Percentiles rank a stretch among this genome's conserved stretches.
Evolutionary conservation across 768 basidiomycete genomes (phyloP).

Genomic region (Mrakia hoshinonis): DNA sequence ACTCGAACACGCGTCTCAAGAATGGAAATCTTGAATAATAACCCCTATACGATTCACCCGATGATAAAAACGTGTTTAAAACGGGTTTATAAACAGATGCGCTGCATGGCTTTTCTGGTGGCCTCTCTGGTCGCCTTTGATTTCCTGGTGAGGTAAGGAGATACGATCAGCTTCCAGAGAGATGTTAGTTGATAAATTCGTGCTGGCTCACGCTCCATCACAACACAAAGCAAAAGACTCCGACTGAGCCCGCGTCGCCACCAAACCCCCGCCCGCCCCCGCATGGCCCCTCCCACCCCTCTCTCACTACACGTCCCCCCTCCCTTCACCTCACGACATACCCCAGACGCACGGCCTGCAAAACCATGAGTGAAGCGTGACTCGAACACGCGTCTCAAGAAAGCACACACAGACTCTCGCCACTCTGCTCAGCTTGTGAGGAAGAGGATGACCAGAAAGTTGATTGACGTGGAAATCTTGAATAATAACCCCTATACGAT

Average conservation of each 20-base stretch:
- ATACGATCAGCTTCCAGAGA: too few relatives aligned
- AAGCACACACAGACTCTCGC: neutral
- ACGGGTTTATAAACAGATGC: too few relatives aligned
- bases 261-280: too few relatives aligned
- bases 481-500: conserved; percentile 9
- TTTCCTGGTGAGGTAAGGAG: neutral
- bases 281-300: too few relatives aligned
- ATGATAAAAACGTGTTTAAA: neutral
- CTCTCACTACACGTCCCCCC: too few relatives aligned
- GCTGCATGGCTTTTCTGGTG: too few relatives aligned
- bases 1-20: conserved; percentile 16
- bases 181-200: too few relatives aligned
- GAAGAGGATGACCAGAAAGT: neutral
- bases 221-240: too few relatives aligned
- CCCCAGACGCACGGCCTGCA: neutral
- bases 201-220: too few relatives aligned
- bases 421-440: neutral
- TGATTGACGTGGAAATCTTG: neutral
- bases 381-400: conserved; percentile 16
- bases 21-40: conserved; percentile 16
- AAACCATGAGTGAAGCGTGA: conserved; percentile 12
- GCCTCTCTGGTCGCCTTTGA: too few relatives aligned
- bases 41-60: conserved; percentile 4
- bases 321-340: too few relatives aligned
- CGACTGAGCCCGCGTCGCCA: neutral